Percentiles rank a stretch among this genome's conserved stretches.
phyloP scores from a whole-genome alignment of 2,329 filamentous ascomycete genomes.

The Trichoderma simmonsii region DNA sequence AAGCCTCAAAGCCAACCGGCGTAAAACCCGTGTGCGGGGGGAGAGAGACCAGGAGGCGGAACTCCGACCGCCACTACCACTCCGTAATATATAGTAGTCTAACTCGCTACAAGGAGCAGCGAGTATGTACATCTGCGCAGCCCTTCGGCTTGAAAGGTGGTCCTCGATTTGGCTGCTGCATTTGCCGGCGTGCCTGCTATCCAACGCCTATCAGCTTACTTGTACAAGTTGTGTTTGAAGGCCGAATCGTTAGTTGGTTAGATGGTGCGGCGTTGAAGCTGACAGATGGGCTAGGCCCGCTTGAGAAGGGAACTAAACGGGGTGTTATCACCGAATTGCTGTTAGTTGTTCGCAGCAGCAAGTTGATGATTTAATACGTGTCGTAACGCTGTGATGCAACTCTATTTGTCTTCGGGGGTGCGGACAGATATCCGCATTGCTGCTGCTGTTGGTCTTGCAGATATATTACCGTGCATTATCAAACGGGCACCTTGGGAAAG shows the following conservation, averaged over 20 bases:
- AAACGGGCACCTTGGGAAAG: not conserved
- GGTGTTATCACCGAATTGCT: not conserved
- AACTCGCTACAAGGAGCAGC: not conserved
- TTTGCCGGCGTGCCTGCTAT: not conserved
- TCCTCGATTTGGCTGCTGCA: not conserved
- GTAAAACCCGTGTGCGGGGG: not conserved
- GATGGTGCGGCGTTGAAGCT: not conserved
- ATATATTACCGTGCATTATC: not conserved
- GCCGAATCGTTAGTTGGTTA: not conserved
- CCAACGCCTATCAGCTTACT: constrained; percentile 1
- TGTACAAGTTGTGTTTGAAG: not conserved
- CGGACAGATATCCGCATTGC: not conserved
- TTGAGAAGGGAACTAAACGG: constrained; percentile 1
- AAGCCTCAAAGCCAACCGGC: not conserved
- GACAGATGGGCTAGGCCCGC: constrained; percentile 5
- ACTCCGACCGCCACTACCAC: not conserved
- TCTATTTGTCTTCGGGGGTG: not conserved
- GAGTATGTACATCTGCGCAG: not conserved
- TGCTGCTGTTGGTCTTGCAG: not conserved
- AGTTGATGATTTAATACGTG: not conserved
- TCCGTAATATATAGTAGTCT: not conserved
- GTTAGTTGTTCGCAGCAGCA: not conserved
- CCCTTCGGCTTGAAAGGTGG: not conserved
- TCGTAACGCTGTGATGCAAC: not conserved
- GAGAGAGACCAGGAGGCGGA: not conserved